Percentiles rank a stretch among this genome's conserved stretches.
These are phyloP conservation scores for Tephrocybe rancida DNA, from an alignment of 768 basidiomycete species.

Conservation along the genomic window DNA sequence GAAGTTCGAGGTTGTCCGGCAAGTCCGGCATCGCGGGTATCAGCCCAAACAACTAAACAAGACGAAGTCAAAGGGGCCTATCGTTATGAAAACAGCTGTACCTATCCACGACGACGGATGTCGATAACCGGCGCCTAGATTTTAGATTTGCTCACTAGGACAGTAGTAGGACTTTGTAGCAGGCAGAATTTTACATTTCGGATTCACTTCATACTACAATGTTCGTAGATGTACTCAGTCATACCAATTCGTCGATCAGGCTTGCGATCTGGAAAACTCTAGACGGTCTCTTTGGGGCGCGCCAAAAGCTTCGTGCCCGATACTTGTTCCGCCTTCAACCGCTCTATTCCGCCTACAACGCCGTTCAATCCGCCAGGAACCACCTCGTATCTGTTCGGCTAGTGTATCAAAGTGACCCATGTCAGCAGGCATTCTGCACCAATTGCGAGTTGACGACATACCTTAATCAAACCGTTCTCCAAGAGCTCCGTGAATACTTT, in stretches of 20 bases:
- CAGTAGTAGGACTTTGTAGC: no score
- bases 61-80: no score
- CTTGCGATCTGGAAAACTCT: no score
- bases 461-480: constrained; percentile 23
- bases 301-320: constrained; percentile 48
- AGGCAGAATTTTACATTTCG: no score
- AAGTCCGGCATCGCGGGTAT: no score
- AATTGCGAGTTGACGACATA: constrained; percentile 4
- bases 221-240: no score
- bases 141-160: constrained; percentile 60
- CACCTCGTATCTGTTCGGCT: constrained; percentile 48
- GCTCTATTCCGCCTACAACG: constrained; percentile 41
- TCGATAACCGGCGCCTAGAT: constrained; percentile 61
- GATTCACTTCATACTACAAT: no score
- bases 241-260: no score
- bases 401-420: neutral
- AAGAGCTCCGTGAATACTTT: constrained; percentile 13
- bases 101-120: constrained; percentile 56
- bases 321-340: constrained; percentile 39
- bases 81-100: constrained; percentile 56
- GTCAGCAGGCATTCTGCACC: neutral
- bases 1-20: no score
- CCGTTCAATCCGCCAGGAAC: constrained; percentile 47
- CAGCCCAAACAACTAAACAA: no score
- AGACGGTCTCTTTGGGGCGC: constrained; percentile 28